Percentiles rank a stretch among this genome's conserved stretches.
Conservation (phyloP, 495 filamentous ascomycete species). For the Chaetomium tenue region DNA sequence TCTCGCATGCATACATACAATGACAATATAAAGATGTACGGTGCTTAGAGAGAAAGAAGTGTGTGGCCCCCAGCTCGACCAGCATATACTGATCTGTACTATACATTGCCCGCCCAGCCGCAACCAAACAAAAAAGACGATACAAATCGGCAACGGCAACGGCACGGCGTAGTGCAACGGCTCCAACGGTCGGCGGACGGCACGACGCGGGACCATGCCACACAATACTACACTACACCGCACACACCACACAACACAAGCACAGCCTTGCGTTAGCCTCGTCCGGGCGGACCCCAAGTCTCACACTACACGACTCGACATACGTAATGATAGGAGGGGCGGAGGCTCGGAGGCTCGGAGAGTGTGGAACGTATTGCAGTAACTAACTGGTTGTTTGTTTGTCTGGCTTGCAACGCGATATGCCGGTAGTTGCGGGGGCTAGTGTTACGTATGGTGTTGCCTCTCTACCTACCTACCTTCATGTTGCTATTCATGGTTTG, state of each 20-base stretch:
- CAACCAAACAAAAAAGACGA: not conserved
- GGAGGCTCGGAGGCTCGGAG: too few relatives aligned
- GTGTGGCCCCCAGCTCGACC: too few relatives aligned
- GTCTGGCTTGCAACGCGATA: slow-evolving; percentile 7
- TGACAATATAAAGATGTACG: too few relatives aligned
- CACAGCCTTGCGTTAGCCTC: slow-evolving; percentile 5
- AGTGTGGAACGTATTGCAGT: too few relatives aligned
- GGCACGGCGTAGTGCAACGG: not conserved
- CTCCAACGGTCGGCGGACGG: not conserved
- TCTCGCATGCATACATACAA: too few relatives aligned
- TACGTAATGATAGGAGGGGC: not conserved
- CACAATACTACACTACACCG: too few relatives aligned
- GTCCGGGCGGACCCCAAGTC: too few relatives aligned
- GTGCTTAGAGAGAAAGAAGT: too few relatives aligned
- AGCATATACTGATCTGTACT: not conserved
- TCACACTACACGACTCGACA: not conserved
- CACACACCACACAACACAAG: not conserved
- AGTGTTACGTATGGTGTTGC: not conserved
- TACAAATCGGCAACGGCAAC: not conserved
- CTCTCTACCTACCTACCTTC: not conserved
- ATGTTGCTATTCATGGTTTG: not conserved
- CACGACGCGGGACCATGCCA: not conserved
- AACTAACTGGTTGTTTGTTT: not conserved
- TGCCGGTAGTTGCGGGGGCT: slow-evolving; percentile 3
- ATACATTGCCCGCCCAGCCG: not conserved